Conservation (phyloP, 495 filamentous ascomycete species). For the Aspergillus diversus region DNA sequence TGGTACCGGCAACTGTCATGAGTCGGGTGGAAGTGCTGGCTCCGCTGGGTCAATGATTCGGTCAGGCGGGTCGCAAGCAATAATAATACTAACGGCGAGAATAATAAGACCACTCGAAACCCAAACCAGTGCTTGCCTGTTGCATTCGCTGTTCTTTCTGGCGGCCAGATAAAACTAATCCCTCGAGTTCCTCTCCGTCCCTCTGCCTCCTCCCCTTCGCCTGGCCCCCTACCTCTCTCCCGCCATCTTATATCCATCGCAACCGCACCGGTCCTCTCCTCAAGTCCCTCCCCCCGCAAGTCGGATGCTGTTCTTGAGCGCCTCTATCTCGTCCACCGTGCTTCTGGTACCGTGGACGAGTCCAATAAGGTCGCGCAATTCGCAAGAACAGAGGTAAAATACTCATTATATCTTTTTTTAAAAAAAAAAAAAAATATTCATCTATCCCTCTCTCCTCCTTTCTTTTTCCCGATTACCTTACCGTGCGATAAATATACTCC, state of each 20-base stretch:
- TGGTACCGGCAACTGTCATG: slow-evolving; percentile 1
- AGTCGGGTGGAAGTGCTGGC: not conserved
- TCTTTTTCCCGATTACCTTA: not conserved
- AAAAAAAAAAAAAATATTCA: slow-evolving; percentile 5
- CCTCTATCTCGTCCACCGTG: slow-evolving; percentile 42
- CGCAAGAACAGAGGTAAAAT: not conserved
- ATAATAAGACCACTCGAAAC: slow-evolving; percentile 12
- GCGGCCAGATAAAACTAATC: not conserved
- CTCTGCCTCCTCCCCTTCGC: slow-evolving; percentile 16
- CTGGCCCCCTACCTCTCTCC: slow-evolving; percentile 13
- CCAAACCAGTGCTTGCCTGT: slow-evolving; percentile 22
- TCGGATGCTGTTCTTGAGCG: slow-evolving; percentile 43
- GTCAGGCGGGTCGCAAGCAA: slow-evolving; percentile 29
- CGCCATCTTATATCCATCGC: slow-evolving; percentile 15
- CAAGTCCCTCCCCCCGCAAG: slow-evolving; percentile 21
- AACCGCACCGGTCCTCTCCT: slow-evolving; percentile 2
- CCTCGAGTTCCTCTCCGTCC: slow-evolving; percentile 17
- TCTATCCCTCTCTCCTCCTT: not conserved
- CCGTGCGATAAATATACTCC: not conserved
- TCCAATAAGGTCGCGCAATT: slow-evolving; percentile 26
- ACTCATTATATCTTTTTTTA: slow-evolving; percentile 4
- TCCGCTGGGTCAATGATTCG: slow-evolving; percentile 21
- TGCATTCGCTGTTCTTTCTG: slow-evolving; percentile 7
- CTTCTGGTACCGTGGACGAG: slow-evolving; percentile 44
- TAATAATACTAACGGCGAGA: slow-evolving; percentile 10